Evolutionary conservation across 2,329 filamentous ascomycete genomes (phyloP).

Genomic region (Botrytis hyacinthi): DNA sequence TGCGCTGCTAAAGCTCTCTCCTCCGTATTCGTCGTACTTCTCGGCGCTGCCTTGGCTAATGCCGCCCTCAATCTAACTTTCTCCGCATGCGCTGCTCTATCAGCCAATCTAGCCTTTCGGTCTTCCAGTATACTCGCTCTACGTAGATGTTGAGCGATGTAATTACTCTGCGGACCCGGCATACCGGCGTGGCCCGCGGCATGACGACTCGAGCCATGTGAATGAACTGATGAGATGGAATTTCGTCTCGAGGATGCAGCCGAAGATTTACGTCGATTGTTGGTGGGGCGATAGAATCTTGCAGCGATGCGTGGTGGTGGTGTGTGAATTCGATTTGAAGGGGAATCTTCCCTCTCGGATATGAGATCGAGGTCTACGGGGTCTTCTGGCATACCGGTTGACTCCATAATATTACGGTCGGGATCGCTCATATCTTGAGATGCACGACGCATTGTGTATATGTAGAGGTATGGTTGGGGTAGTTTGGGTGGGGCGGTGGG

Average conservation of each 20-base stretch:
- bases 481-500: constrained; percentile 14
- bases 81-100: constrained; percentile 78
- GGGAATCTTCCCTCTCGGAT: constrained; percentile 32
- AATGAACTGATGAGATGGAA: constrained; percentile 72
- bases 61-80: constrained; percentile 77
- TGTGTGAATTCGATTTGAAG: constrained; percentile 46
- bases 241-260: constrained; percentile 77
- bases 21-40: constrained; percentile 65
- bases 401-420: constrained; percentile 39
- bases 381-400: constrained; percentile 27
- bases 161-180: constrained; percentile 63
- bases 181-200: constrained; percentile 39
- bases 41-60: constrained; percentile 66
- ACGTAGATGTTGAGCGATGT: constrained; percentile 75
- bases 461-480: background rate
- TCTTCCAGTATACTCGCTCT: constrained; percentile 78
- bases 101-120: constrained; percentile 74
- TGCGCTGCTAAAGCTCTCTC: constrained; percentile 76
- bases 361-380: constrained; percentile 34
- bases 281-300: constrained; percentile 69
- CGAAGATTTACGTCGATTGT: constrained; percentile 69
- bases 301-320: constrained; percentile 76
- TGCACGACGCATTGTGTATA: constrained; percentile 36
- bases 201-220: constrained; percentile 44
- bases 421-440: constrained; percentile 38